Conservation (phyloP, 2,329 filamentous ascomycete species). For the Pseudogymnoascus verrucosus region DNA sequence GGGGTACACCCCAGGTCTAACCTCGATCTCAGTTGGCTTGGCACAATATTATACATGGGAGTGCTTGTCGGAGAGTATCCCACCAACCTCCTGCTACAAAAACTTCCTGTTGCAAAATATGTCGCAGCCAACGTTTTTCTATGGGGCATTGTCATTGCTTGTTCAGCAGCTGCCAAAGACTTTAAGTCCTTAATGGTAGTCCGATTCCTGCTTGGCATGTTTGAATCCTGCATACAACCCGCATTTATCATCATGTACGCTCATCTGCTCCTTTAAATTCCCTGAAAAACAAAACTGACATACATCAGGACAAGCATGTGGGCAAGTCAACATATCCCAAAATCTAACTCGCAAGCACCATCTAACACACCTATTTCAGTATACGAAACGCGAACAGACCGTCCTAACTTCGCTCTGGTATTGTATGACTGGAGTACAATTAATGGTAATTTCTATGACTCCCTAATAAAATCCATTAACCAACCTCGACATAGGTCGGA, state of each 20-base stretch:
- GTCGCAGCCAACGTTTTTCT: constrained; percentile 17
- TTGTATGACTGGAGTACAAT: constrained; percentile 31
- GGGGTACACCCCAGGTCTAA: constrained; percentile 12
- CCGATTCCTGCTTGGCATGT: constrained; percentile 24
- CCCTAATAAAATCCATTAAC: neutral
- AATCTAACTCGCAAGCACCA: neutral
- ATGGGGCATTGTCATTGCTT: constrained; percentile 15
- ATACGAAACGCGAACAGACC: constrained; percentile 21
- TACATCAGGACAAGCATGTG: constrained; percentile 22
- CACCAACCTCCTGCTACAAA: constrained; percentile 30
- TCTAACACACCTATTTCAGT: constrained; percentile 11
- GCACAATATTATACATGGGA: constrained; percentile 22
- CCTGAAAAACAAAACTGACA: neutral
- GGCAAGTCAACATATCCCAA: neutral
- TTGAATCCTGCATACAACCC: constrained; percentile 25
- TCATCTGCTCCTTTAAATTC: constrained; percentile 11
- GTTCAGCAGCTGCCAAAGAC: constrained; percentile 15
- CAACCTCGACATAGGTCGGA: constrained; percentile 22
- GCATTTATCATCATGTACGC: constrained; percentile 25
- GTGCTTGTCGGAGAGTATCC: constrained; percentile 31
- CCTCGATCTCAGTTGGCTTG: constrained; percentile 17
- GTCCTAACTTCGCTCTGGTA: constrained; percentile 23
- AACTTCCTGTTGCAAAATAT: constrained; percentile 31
- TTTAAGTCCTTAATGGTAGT: constrained; percentile 16
- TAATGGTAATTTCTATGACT: constrained; percentile 24